Evolutionary conservation across 345 rosid species (phyloP), one percentile per base, ranked within the genome.

Genomic region (Camelina laxa): DNA sequence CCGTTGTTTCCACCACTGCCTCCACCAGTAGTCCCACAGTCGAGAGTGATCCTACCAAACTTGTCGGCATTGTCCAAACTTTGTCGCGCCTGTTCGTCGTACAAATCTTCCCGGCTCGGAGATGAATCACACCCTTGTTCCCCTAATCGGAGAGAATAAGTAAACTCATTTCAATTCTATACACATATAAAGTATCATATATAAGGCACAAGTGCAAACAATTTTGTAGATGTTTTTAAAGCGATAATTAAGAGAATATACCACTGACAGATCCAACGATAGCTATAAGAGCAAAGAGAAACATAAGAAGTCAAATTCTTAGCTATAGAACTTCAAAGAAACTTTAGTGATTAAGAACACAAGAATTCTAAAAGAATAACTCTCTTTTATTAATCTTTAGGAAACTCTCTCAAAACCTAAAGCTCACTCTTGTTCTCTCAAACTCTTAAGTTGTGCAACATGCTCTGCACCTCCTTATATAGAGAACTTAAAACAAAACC

Each of bases 201-300:
- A 0, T 2, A 27, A 45, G n/a, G 41, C 47, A 30, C 2, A 31
- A 6, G 24, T 45, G n/a, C 6, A 30, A 10, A 44, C 1, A 4
- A 15, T 64, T 13, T 39, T 3, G 33, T 10, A 10, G 36, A 42
- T 64, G 50, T 27, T 27, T 27, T 9, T 3, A 16, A 64, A 30
- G 69, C 30, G 16, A 30, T 16, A 65, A 27, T 5, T 15, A 64
- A 24, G 55, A 47, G 12, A 30, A 65, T 65, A 65, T 65, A 65
- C 69, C 69, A 48, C 1, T 30, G 57, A 16, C 13, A 17, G 57
- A 31, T 48, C 57, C 69, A 31, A 48, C 27, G 12, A 31, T 48
- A 31, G 44, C 42, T 48, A 48, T 7, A 9, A 48, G 15, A 9
- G 21, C 49, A 14, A 51, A 67, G 20, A 50, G 36, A 38, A 67